Base-by-base conservation (phyloP, 768 basidiomycete species). In the Hypholoma sublateritium region DNA sequence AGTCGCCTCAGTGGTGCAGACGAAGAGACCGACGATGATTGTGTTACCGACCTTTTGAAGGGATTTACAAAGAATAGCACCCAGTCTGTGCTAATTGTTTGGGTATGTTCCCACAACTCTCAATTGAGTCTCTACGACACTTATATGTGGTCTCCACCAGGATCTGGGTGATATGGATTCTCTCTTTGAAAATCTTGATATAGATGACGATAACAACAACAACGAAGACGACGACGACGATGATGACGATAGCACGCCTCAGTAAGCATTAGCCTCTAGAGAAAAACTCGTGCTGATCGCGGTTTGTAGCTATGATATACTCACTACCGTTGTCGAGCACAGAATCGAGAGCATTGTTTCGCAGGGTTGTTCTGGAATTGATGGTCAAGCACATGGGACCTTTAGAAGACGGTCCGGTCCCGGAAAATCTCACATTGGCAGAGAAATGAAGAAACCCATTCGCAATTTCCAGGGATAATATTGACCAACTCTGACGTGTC, bases 1-100 rank as follows among this genome's bases (percentile, higher is more conserved):
- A n/a, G 22, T 28, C 17, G 6, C 36, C 41, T 2, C 36, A 68
- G 64, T 49, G 65, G 62, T 17, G 63, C 62, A 14, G 62, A 58
- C 17, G 64, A 67, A 41, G 57, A 64, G 17, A 55, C 66, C 9
- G 59, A 64, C 14, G 65, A 67, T 17, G 67, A 67, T 49, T 69
- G 68, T 34, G 61, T 69, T 2, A 53, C 53, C 6, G 51, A 65
- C 32, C 46, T 67, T 12, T 56, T 68, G 37, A 57, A 54, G n/a
- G 59, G 54, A 17, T 69, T 65, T 43, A 60, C 51, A 17, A 59
- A 57, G 36, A 67, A 47, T 16, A 69, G 65, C 57, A 66, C 63
- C 17, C 58, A 67, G 28, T 43, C 62, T 37, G 56, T 68, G 21
- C 61, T 69, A 14, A 50, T 65, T 21, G 59, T 65, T 28, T 69